Evolutionary conservation across 768 basidiomycete species (phyloP).

Genomic region (Clitopilus passeckerianus): DNA sequence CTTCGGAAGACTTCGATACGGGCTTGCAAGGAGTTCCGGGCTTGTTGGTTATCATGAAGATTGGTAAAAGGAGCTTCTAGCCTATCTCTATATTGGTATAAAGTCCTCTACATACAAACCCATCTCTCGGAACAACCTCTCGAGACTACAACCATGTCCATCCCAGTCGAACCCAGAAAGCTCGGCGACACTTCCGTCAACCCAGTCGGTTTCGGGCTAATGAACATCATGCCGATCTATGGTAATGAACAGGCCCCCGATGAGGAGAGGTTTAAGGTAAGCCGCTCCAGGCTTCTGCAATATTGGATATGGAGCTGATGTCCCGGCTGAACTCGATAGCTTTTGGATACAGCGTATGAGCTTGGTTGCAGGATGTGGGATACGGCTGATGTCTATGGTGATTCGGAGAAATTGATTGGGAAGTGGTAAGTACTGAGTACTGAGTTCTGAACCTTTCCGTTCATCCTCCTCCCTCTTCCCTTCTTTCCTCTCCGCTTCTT

Average conservation of each 20-base stretch:
- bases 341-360: slow-evolving; percentile 36
- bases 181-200: slow-evolving; percentile 42
- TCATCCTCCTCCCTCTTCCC: not conserved
- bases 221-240: slow-evolving; percentile 44
- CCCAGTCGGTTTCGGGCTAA: slow-evolving; percentile 56
- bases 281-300: not conserved
- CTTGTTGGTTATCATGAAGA: too few relatives aligned
- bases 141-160: not conserved
- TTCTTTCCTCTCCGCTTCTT: not conserved
- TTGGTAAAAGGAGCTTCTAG: too few relatives aligned
- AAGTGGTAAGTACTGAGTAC: slow-evolving; percentile 1
- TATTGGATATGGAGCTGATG: too few relatives aligned
- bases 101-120: too few relatives aligned
- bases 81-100: too few relatives aligned
- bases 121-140: not conserved
- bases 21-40: too few relatives aligned
- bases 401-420: slow-evolving; percentile 2
- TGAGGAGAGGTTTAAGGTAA: slow-evolving; percentile 57
- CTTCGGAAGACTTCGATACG: too few relatives aligned
- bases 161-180: slow-evolving; percentile 18
- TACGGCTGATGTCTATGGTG: slow-evolving; percentile 2
- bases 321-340: slow-evolving; percentile 12
- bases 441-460: too few relatives aligned
- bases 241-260: slow-evolving; percentile 45
- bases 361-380: slow-evolving; percentile 22